Evolutionary conservation across 202 grass and related monocot genomes (phyloP), one percentile per base, ranked within the genome.

Genomic region (Panicum hallii): DNA sequence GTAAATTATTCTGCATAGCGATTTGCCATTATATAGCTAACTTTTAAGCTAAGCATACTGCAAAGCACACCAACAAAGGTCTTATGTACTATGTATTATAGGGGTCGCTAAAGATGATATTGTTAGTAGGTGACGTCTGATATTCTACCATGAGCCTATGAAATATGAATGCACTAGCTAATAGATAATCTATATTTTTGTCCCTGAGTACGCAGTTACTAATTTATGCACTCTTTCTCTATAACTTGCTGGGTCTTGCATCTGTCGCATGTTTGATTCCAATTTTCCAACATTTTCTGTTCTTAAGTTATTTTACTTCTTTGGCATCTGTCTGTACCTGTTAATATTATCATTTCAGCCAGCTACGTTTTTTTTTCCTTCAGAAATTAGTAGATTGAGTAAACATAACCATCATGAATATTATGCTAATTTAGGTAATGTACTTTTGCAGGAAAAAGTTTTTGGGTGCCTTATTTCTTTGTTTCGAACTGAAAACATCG

Each of bases 401-500:
- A 32, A 84, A 81, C 34, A 75, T 85, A 22, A 74, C 50, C 67
- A 45, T 12, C 54, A 47, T 15, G 28, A 64, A 5, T 79, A 54
- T 34, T 52, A 64, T 79, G 44, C 61, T 67, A 65, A 75, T 70
- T 63, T 72, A 19, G 14, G 44, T 63, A 15, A 79, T 48, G n/a
- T 67, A 56, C 2, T 81, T 85, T 65, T 91, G 80, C 88, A 93
- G 90, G 93, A 91, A 45, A 86, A 88, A 38, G 42, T 93, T 77
- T 80, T 93, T 73, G 86, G 81, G 14, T 13, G 41, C 57, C 81
- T 95, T 79, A 78, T 93, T 85, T 87, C 85, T 67, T 69, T 95
- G 57, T 84, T 93, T 74, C 80, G 88, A 80, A 85, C 69, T 67
- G 91, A 89, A 67, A 95, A 91, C 72, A 38, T 68, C 7, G 68